Conservation (phyloP, 1,284 basidiomycete genomes). For the Cryptococcus jaspeensis region DNA sequence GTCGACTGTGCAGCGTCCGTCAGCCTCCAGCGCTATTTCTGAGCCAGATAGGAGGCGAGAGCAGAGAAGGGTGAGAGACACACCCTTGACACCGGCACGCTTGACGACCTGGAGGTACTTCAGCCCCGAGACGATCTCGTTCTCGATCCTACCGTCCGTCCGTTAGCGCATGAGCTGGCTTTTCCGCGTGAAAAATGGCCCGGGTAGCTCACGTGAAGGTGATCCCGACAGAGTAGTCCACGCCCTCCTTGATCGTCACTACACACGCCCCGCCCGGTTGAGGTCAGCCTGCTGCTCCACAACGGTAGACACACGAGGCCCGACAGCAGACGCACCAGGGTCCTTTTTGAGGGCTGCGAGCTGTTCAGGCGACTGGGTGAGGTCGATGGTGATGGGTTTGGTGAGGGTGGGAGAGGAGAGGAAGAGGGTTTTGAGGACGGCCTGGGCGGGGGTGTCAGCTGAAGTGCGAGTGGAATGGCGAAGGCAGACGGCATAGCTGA, state of each 20-base stretch:
- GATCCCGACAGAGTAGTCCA: slow-evolving; percentile 59
- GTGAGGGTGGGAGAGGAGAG: slow-evolving; percentile 53
- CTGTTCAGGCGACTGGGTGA: slow-evolving; percentile 47
- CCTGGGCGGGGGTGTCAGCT: slow-evolving; percentile 24
- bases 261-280: not conserved
- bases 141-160: slow-evolving; percentile 43
- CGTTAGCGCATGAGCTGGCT: not conserved
- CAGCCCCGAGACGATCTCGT: slow-evolving; percentile 57
- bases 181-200: no score
- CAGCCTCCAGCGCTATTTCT: not conserved
- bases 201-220: slow-evolving; percentile 46
- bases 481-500: slow-evolving; percentile 84
- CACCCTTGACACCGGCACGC: slow-evolving; percentile 49
- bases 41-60: not conserved
- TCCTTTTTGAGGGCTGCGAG: slow-evolving; percentile 56
- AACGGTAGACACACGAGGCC: not conserved
- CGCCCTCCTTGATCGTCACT: slow-evolving; percentile 57
- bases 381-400: slow-evolving; percentile 54
- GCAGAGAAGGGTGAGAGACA: slow-evolving; percentile 4
- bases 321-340: slow-evolving; percentile 41
- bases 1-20: slow-evolving; percentile 27
- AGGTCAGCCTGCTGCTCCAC: not conserved
- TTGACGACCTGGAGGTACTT: slow-evolving; percentile 58
- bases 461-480: slow-evolving; percentile 53
- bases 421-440: slow-evolving; percentile 52